A percentile compares a stretch with the other conserved stretches of the same genome.
Conservation (phyloP, 345 rosid genomes). For the Syzygium jambos region DNA sequence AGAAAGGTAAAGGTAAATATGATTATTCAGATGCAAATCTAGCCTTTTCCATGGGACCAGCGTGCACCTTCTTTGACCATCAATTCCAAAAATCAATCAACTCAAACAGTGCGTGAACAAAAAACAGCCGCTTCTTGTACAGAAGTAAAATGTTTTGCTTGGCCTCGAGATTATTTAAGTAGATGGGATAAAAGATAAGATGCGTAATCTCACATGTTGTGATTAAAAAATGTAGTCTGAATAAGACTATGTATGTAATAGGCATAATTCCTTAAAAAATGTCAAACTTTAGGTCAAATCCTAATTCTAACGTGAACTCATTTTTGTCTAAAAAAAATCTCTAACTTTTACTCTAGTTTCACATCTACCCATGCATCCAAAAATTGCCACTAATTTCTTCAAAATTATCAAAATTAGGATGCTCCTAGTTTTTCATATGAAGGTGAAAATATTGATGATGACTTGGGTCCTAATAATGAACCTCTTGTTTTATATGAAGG, state of each 20-base stretch:
- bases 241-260: not conserved
- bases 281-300: not conserved
- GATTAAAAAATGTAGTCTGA: not conserved
- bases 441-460: not conserved
- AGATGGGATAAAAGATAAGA: not conserved
- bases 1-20: not conserved
- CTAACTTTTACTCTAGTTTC: not conserved
- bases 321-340: not conserved
- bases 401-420: not conserved
- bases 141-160: not conserved
- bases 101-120: not conserved
- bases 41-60: not conserved
- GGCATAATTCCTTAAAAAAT: not conserved
- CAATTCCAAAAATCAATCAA: not conserved
- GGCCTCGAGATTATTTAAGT: not conserved
- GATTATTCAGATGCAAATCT: not conserved
- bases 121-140: not conserved
- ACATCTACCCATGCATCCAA: rapidly evolving
- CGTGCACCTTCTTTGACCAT: not conserved
- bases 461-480: not conserved
- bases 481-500: not conserved
- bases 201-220: not conserved
- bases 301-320: not conserved
- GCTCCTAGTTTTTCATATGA: not conserved
- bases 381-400: not conserved